phyloP scores from a whole-genome alignment of 2,329 filamentous ascomycete species.

The Keithomyces neogunnii region DNA sequence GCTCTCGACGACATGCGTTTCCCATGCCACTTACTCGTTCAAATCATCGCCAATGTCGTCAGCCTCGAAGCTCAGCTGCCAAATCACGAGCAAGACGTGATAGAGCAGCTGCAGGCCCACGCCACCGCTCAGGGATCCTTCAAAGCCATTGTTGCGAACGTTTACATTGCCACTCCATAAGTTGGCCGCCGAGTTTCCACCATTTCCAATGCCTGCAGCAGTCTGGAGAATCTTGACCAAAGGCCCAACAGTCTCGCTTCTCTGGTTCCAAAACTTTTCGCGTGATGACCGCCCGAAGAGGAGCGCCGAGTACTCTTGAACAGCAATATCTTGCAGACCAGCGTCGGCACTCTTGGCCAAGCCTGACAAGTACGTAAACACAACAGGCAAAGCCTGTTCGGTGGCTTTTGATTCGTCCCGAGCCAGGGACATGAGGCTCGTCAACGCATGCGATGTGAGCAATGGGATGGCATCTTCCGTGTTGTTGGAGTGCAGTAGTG shows the following conservation, averaged over 20 bases:
- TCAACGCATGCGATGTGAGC: conserved; percentile 79
- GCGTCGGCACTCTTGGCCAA: conserved; percentile 80
- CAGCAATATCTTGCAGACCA: conserved; percentile 89
- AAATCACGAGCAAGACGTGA: conserved; percentile 84
- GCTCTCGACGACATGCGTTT: not conserved
- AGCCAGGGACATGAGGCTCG: conserved; percentile 64
- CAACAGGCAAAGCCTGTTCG: conserved; percentile 67
- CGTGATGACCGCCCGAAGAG: conserved; percentile 68
- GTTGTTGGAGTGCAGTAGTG: conserved; percentile 72
- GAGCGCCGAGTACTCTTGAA: conserved; percentile 81
- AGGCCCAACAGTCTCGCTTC: conserved; percentile 74
- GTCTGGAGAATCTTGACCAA: conserved; percentile 75
- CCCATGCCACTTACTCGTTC: conserved; percentile 58
- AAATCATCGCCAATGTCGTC: conserved; percentile 64
- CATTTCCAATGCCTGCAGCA: conserved; percentile 63
- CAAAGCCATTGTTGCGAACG: conserved; percentile 51
- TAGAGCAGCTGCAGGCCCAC: conserved; percentile 91
- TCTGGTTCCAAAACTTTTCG: conserved; percentile 83
- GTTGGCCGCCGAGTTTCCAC: conserved; percentile 51
- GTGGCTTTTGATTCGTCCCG: conserved; percentile 57
- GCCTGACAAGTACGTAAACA: conserved; percentile 79
- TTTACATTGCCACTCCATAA: conserved; percentile 51
- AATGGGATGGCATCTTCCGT: conserved; percentile 75
- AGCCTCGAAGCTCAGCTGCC: conserved; percentile 95
- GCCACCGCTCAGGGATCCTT: conserved; percentile 62